Evolutionary conservation across 352 stramenopile species (phyloP), one percentile per base, ranked within the genome.

Genomic region (Phytophthora fragariaefolia): DNA sequence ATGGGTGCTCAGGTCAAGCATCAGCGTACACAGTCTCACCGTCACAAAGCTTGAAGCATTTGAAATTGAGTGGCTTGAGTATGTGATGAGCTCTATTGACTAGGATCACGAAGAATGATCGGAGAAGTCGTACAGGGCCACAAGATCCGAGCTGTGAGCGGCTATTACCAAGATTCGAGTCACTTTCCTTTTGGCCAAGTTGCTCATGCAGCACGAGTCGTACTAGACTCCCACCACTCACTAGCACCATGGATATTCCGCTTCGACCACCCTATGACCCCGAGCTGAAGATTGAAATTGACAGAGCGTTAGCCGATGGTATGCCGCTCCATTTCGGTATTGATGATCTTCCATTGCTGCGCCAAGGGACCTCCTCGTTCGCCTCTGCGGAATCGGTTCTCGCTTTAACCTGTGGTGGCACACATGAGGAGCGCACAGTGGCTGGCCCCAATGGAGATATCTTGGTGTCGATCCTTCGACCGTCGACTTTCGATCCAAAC

Each of bases 381-480:
- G 36, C 32, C 10, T 63, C 65, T 18, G 43, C 65, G 4, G 45
- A 64, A 20, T 18, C 28, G 0, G 59, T 64, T 17, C 30, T 69
- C n/a, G 28, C 47, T 23, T 24, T 57, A 22, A 40, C 8, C 3
- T 46, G 26, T 12, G 66, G 47, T 30, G 48, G 36, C 20, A 73
- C 38, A 9, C 59, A 66, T 15, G 53, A 73, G 22, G 47, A 73
- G 13, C 26, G 51, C 12, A 55, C 46, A 17, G 58, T 66, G 40
- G 2, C 47, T 6, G 59, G 59, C 7, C 66, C 66, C 28, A 54
- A 74, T 6, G 60, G 60, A 38, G 60, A 70, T 6, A 63, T 74
- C 26, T 30, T 63, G 17, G 24, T 74, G 27, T 70, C 60, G 24
- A 62, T 74, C 13, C 12, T 74, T 45, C 66, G 66, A 12, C 54